phyloP scores from a whole-genome alignment of 2,329 filamentous ascomycete genomes.

The Calonectria honghensis region DNA sequence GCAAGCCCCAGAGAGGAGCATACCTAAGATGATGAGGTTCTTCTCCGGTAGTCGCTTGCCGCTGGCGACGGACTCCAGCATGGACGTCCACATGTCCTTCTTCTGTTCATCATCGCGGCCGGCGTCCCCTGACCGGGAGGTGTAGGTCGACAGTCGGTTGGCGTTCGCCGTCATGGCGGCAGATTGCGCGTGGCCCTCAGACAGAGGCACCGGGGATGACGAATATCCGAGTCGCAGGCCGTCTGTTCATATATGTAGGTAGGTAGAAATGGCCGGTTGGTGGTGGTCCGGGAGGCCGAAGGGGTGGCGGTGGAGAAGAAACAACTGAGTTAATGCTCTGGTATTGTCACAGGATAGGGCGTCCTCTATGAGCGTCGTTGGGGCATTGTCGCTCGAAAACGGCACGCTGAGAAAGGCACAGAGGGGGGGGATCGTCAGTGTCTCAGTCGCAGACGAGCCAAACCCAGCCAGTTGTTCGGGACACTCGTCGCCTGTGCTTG shows the following conservation, averaged over 20 bases:
- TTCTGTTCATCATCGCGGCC: conserved; percentile 82
- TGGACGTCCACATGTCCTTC: conserved; percentile 94
- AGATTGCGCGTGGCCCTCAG: conserved; percentile 43
- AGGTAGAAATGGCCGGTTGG: conserved; percentile 26
- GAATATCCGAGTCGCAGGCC: conserved; percentile 30
- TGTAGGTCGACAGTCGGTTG: conserved; percentile 77
- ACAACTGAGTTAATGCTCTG: conserved; percentile 37
- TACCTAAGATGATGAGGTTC: conserved; percentile 90
- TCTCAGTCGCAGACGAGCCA: conserved; percentile 37
- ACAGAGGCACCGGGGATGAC: conserved; percentile 40
- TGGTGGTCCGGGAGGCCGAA: conserved; percentile 29
- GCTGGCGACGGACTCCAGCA: conserved; percentile 93
- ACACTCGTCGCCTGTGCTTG: conserved; percentile 35
- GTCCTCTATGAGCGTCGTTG: conserved; percentile 51
- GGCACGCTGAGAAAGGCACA: conserved; percentile 16
- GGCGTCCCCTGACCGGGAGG: conserved; percentile 71
- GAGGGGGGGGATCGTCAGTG: conserved; percentile 35
- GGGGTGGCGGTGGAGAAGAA: conserved; percentile 38
- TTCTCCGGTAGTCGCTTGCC: conserved; percentile 94
- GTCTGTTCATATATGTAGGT: conserved; percentile 40
- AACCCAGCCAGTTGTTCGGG: conserved; percentile 17
- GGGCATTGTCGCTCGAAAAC: conserved; percentile 54
- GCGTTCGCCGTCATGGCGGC: conserved; percentile 69
- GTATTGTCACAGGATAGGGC: conserved; percentile 49
- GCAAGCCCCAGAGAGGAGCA: conserved; percentile 49